Evolutionary conservation across 192 early-diverging fungal genomes (phyloP).

Genomic region (Lobosporangium transversale): DNA sequence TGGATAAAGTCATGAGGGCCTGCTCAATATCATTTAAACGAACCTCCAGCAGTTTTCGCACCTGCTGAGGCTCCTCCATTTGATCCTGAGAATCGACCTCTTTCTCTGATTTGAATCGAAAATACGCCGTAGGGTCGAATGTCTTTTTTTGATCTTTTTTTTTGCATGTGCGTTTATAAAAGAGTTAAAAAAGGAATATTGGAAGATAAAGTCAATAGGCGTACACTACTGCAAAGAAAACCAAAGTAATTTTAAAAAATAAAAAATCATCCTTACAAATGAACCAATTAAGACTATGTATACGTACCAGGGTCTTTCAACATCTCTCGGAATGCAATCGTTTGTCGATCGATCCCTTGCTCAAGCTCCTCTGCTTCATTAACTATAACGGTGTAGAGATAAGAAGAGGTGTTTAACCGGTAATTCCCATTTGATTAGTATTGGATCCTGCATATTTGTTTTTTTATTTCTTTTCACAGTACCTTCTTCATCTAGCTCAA

Average conservation of each 20-base stretch:
- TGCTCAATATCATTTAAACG: constrained; percentile 31
- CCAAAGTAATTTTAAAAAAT: too few relatives aligned
- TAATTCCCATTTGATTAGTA: too few relatives aligned
- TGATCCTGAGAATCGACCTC: constrained; percentile 36
- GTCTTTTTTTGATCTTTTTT: constrained; percentile 45
- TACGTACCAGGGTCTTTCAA: constrained; percentile 40
- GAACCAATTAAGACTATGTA: too few relatives aligned
- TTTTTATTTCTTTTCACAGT: too few relatives aligned
- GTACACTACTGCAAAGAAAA: too few relatives aligned
- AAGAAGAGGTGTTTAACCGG: too few relatives aligned
- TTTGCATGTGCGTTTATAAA: too few relatives aligned
- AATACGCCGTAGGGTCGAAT: constrained; percentile 50
- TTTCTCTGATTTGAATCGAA: constrained; percentile 51
- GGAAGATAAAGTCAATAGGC: not conserved
- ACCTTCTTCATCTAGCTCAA: constrained; percentile 35
- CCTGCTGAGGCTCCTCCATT: constrained; percentile 39
- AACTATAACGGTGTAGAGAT: constrained; percentile 7
- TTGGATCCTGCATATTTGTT: too few relatives aligned
- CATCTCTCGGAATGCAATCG: constrained; percentile 41
- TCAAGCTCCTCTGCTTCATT: constrained; percentile 45
- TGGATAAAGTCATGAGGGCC: constrained; percentile 28
- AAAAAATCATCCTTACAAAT: too few relatives aligned
- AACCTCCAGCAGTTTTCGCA: constrained; percentile 38
- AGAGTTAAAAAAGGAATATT: too few relatives aligned
- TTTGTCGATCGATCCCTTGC: constrained; percentile 49